Evolutionary conservation across 805 yeast species (phyloP), one percentile per base, ranked within the genome.

Genomic region (Cyberlindnera saturnus): DNA sequence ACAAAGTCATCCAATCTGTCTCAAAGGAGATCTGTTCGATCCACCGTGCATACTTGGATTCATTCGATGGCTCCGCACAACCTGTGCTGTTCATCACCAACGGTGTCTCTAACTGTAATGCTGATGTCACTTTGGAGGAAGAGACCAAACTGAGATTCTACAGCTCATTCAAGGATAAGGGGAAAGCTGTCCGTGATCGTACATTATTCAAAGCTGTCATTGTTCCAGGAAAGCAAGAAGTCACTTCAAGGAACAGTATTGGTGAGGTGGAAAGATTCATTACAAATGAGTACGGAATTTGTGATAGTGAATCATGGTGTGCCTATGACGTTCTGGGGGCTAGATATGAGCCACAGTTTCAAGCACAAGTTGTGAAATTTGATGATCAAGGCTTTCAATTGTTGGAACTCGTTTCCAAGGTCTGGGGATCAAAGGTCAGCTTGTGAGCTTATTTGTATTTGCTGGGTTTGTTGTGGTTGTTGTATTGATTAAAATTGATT

Each of bases 251-350:
- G 33, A 49, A 46, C 20, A 23, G 43, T 16, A 38, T 48, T 7
- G 50, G 44, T 31, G 56, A 51, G 29, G 35, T 48, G 36, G 46
- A 43, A 3, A 33, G n/a, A 7, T 30, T 41, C 8, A 13, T 51
- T 7, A 41, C 44, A 13, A 39, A 48, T 38, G 31, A 32, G 31
- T 26, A 48, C n/a, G 47, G 44, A 1, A 44, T 48, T 31, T 51
- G 56, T 44, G 29, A 39, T 13, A 32, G 32, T 6, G 23, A 42
- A 26, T 44, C 46, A 3, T 43, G 43, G 47, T 51, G 56, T 45
- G 53, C 52, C 28, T 49, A 51, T 33, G 47, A 50, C 37, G 19
- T 51, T 7, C 26, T 51, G 10, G 53, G 43, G 3, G 53, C 53
- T 14, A 40, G 45, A 19, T 32, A 40, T 4, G 49, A 42, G 17